Percentiles rank a stretch among this genome's conserved stretches.
Evolutionary conservation across 331 rosid genomes (phyloP).

Genomic region (Malus hybrid): DNA sequence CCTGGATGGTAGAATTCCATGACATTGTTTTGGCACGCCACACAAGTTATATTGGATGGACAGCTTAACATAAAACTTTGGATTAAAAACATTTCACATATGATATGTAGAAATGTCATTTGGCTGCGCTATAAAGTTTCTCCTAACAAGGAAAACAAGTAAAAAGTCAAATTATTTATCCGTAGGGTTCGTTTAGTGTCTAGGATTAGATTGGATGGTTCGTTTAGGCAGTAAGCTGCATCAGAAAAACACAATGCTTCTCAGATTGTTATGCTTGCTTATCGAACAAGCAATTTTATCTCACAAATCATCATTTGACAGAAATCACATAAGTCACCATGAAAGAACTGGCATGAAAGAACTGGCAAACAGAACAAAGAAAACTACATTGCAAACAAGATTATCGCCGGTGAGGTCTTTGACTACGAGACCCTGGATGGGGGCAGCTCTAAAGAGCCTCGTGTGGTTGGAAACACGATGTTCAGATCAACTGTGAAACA

Average conservation of each 20-base stretch:
- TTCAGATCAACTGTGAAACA: not conserved
- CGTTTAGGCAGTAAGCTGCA: not conserved
- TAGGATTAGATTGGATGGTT: not conserved
- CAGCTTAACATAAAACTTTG: not conserved
- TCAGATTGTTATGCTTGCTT: not conserved
- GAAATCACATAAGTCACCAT: not conserved
- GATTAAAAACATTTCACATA: not conserved
- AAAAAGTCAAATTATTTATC: no score
- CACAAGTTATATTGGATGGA: not conserved
- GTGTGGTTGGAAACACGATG: not conserved
- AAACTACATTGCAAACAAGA: not conserved
- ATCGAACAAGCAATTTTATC: not conserved
- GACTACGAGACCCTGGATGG: not conserved
- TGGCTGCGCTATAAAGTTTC: not conserved
- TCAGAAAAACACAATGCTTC: not conserved
- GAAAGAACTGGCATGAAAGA: not conserved
- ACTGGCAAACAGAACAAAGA: not conserved
- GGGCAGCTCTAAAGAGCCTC: not conserved
- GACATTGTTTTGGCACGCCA: not conserved
- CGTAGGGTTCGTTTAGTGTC: no score
- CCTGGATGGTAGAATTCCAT: not conserved
- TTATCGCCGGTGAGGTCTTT: not conserved
- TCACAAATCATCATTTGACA: not conserved
- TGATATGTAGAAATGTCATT: not conserved
- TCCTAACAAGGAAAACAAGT: no score